These are phyloP conservation scores for Elasticomyces elasticus DNA, from an alignment of 495 filamentous ascomycete genomes.

Conservation along the genomic window DNA sequence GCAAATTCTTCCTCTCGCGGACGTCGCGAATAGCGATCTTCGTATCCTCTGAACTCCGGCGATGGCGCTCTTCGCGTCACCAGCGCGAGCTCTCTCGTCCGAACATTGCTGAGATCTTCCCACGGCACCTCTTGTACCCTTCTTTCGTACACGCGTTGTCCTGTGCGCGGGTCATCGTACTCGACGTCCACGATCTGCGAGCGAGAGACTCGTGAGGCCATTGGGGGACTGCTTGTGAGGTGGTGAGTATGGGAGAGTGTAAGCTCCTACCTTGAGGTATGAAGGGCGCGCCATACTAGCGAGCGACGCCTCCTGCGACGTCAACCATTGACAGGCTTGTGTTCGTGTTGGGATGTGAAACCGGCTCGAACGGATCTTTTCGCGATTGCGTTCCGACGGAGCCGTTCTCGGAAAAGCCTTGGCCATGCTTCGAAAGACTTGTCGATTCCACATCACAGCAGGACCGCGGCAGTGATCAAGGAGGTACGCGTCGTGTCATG, in stretches of 20 bases:
- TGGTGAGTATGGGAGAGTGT: background rate
- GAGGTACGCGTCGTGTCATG: no score
- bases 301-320: background rate
- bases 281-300: no score
- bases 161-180: slow-evolving; percentile 9
- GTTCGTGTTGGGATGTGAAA: background rate
- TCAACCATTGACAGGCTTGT: background rate
- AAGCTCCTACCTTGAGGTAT: background rate
- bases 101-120: slow-evolving; percentile 8
- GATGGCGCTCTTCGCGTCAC: background rate
- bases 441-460: no score
- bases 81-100: slow-evolving; percentile 9
- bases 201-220: background rate
- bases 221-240: background rate
- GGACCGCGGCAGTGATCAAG: no score
- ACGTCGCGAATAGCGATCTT: background rate
- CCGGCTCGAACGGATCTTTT: background rate
- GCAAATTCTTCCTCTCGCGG: background rate
- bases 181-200: slow-evolving; percentile 7
- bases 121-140: slow-evolving; percentile 12
- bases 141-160: slow-evolving; percentile 1
- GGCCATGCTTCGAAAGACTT: no score
- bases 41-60: slow-evolving; percentile 1
- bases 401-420: background rate
- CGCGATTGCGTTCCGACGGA: background rate